Evolutionary conservation across 2,329 filamentous ascomycete genomes (phyloP), one percentile per base, ranked within the genome.

Genomic region (Calonectria crousiana): DNA sequence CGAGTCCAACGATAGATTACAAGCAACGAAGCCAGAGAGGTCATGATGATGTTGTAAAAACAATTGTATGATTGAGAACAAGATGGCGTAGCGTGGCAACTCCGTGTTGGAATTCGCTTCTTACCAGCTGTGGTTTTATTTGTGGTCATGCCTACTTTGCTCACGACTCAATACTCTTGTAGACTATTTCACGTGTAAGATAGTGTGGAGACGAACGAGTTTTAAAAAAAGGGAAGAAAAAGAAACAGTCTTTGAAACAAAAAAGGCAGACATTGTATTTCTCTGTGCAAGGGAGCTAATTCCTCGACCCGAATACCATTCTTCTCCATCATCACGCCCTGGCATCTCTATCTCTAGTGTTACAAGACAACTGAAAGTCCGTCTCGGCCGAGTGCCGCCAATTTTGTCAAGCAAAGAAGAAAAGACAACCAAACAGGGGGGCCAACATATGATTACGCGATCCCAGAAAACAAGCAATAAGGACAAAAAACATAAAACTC

Each of bases 271-370:
- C 56, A 34, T 64, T 74, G 72, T 74, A 71, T 74, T 74, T 67
- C 69, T 49, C 58, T 62, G 67, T 69, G 44, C 47, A 71, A 52
- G 52, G 52, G 52, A 60, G 52, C 67, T 71, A 66, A 30, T 64
- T 52, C 34, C 47, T 62, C 69, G 74, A 70, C 72, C 49, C 75
- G 72, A 47, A 41, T 41, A 36, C 10, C 41, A 64, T 69, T 32
- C 69, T 67, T 69, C 72, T 77, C 73, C 76, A 75, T 53, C 73
- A 62, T 47, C 62, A 44, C 75, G 72, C 69, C 52, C 67, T 79
- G 75, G 76, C 79, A 81, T 81, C 71, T 81, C 78, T 80, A 81
- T 81, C 74, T 81, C 79, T 81, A 81, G 67, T 80, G 71, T 73
- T 79, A 79, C 75, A 81, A 80, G 77, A 77, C 75, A 77, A 77